Evolutionary conservation across 306 rosid genomes (phyloP), one percentile per base, ranked within the genome.

Genomic region (Leucaena leucocephala): DNA sequence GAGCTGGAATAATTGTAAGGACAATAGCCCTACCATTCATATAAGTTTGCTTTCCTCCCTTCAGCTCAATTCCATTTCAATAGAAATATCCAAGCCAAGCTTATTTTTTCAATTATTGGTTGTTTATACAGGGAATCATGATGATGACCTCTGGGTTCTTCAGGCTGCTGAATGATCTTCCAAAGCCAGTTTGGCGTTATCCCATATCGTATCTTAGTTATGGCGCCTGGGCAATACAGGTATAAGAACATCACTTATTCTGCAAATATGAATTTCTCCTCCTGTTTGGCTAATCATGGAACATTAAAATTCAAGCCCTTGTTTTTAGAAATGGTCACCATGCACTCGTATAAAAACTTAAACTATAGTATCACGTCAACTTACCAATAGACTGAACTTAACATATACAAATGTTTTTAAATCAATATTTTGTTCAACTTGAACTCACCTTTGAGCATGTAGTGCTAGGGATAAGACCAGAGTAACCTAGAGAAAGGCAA

Each of bases 1-100:
- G 98, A 21, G 97, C 99, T 61, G 99, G 99, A 80, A 68, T 95
- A 81, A 95, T 95, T 86, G 99, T 95, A 84, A 88, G 96, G 75
- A 78, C 73, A 55, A 46, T 54, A 19, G 17, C 75, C 71, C 42
- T 58, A 38, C 19, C 73, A 52, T 35, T 42, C 14, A 27, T 12
- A 44, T 12, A 44, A 68, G 35, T 68, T 68, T 68, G 49, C 48
- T 19, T 42, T 68, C 52, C 52, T 68, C 52, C 52, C 54, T 10
- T 33, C 55, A 10, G 16, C 11, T 22, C 38, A 19, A n/a, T 10
- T 43, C 49, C 55, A 68, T 68, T 3, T 68, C 36, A 42, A 40
- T 15, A 54, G 66, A 38, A 76, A 70, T 39, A 13, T 19, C 68
- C 17, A 59, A 19, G 49, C 15, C 2, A 62, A 17, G 15, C 42